phyloP scores from a whole-genome alignment of 805 yeast species.

The Kazachstania martiniae region DNA sequence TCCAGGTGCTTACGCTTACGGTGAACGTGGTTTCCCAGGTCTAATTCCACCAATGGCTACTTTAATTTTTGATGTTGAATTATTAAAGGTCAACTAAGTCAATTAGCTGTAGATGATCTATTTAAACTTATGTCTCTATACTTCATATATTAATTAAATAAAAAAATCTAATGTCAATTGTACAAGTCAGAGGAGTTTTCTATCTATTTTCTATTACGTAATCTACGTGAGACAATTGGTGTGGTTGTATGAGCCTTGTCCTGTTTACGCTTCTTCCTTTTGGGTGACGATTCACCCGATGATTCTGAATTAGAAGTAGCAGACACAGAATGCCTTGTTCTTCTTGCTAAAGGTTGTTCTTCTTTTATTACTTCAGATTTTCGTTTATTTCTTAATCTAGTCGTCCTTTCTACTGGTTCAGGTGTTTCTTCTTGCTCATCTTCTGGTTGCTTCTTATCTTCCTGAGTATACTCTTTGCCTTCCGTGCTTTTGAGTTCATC shows the following conservation, averaged over 20 bases:
- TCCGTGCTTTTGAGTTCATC: constrained; percentile 2
- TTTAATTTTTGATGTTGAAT: constrained; percentile 74
- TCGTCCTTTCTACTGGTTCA: not conserved
- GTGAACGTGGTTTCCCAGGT: constrained; percentile 92
- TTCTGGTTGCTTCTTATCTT: constrained; percentile 3
- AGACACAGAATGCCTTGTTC: constrained; percentile 15
- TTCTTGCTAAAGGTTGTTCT: constrained; percentile 15
- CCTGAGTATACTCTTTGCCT: constrained; percentile 5
- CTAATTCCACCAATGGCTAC: constrained; percentile 95
- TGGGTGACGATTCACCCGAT: constrained; percentile 10
- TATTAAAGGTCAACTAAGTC: constrained; percentile 35
- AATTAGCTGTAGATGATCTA: no score
- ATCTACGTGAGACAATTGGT: constrained; percentile 11
- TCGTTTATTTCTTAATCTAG: not conserved
- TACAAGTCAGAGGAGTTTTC: no score
- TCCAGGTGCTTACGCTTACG: constrained; percentile 90
- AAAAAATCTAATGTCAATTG: no score
- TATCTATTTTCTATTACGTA: constrained; percentile 18
- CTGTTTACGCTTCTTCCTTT: constrained; percentile 9
- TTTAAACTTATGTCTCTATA: no score
- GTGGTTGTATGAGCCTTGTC: constrained; percentile 1
- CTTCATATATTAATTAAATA: no score
- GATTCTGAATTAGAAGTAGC: constrained; percentile 4
- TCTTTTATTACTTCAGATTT: not conserved
- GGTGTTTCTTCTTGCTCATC: constrained; percentile 3